Percentiles rank a stretch among this genome's conserved stretches.
Evolutionary conservation across 208 protist species (phyloP).

Genomic region (Trypanosoma conorhini): DNA sequence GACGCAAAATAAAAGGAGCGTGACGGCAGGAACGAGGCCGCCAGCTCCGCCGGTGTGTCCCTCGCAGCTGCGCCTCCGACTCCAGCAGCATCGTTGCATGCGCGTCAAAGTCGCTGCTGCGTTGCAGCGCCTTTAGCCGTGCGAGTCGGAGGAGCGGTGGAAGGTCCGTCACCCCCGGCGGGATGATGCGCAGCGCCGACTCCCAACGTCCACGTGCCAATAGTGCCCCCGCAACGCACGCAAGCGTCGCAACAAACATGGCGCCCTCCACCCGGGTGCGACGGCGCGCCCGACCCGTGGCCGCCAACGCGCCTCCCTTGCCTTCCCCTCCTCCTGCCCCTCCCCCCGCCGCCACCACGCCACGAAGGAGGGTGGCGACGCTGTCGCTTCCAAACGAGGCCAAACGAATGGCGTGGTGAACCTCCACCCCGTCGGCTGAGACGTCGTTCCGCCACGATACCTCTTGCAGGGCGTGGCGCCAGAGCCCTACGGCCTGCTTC

Average conservation of each 20-base stretch:
- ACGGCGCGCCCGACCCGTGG: neutral
- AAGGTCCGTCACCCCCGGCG: constrained; percentile 3
- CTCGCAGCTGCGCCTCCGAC: neutral
- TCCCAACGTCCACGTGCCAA: constrained; percentile 25
- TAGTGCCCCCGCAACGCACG: constrained; percentile 30
- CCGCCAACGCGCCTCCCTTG: neutral
- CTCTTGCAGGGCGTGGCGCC: constrained; percentile 26
- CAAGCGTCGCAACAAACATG: constrained; percentile 17
- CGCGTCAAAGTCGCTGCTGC: constrained; percentile 1
- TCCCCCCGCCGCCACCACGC: neutral
- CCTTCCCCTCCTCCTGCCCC: neutral
- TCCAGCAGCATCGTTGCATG: constrained; percentile 22
- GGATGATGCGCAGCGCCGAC: constrained; percentile 25
- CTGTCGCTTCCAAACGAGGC: constrained; percentile 22
- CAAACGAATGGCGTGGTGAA: constrained; percentile 20
- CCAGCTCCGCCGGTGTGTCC: neutral
- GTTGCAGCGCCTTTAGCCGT: constrained; percentile 16
- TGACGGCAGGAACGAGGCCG: neutral
- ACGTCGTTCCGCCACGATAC: neutral
- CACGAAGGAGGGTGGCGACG: constrained; percentile 8
- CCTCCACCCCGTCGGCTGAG: neutral
- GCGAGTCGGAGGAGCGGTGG: constrained; percentile 20
- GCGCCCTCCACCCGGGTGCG: neutral
- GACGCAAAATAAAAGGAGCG: neutral
- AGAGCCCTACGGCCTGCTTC: constrained; percentile 25